Base-by-base conservation (phyloP, 2,329 filamentous ascomycete species). In the Neophaeococcomyces mojaviensis region DNA sequence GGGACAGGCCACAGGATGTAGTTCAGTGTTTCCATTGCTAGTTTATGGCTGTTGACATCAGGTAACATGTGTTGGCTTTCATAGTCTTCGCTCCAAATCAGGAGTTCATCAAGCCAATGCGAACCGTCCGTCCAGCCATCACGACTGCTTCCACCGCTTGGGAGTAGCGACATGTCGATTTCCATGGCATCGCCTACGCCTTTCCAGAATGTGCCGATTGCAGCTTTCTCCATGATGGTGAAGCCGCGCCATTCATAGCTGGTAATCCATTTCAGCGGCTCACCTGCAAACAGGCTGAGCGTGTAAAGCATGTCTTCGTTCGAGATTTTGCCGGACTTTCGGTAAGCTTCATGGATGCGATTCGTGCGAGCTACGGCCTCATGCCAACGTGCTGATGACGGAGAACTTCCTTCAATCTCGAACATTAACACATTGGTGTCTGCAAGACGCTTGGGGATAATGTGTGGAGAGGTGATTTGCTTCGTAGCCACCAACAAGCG, bases 191-290 rank as follows among this genome's bases (percentile, higher is more conserved):
- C 77, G n/a, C 81, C 82, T 30, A 86, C 67, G 44, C 68, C 66
- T 59, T 81, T 82, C 80, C 81, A 85, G 55, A 82, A 75, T 1
- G 74, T 76, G 18, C 73, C 77, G 33, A 79, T 61, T 1, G 80
- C 81, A 50, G 78, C 82, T 2, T 49, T 61, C 62, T 89, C 86
- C 63, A 88, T 70, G 1, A 81, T 76, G n/a, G 73, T 81, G 15
- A 86, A 61, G 3, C 66, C 32, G 1, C 86, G 76, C 84, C 85
- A 90, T 59, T 89, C 86, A 55, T 79, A 85, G 4, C 66, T 66
- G 3, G 70, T 60, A 22, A 84, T 73, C 70, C 83, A 88, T 10
- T 73, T 68, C 22, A 76, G 62, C 0, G 84, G 82, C 59, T 88
- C 80, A 1, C 74, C 66, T 13, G 84, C 73, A 58, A 86, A 86